These are phyloP conservation scores for Cudoniella acicularis DNA, from an alignment of 495 filamentous ascomycete genomes.

Conservation along the genomic window DNA sequence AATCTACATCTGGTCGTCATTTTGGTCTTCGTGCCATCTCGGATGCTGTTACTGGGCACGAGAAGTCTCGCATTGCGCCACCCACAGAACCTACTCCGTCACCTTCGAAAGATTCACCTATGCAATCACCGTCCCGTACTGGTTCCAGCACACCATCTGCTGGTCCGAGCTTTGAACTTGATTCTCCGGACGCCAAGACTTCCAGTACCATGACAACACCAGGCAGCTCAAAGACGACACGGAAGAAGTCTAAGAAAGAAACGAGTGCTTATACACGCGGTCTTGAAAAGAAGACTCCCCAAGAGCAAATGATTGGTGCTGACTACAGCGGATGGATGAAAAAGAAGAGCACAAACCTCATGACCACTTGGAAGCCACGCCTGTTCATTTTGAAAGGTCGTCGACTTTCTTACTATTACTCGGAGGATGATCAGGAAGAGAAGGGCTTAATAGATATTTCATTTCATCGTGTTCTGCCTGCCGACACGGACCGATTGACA, in stretches of 20 bases:
- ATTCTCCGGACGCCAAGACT: slow-evolving; percentile 65
- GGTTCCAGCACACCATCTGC: slow-evolving; percentile 84
- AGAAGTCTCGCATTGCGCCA: slow-evolving; percentile 50
- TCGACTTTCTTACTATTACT: slow-evolving; percentile 94
- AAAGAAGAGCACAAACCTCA: slow-evolving; percentile 91
- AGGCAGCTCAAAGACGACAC: slow-evolving; percentile 14
- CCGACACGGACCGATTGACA: slow-evolving; percentile 88
- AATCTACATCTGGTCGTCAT: slow-evolving; percentile 45
- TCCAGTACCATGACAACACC: slow-evolving; percentile 42
- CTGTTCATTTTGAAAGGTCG: slow-evolving; percentile 90
- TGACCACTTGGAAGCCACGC: slow-evolving; percentile 95
- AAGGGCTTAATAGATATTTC: slow-evolving; percentile 97
- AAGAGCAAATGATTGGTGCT: slow-evolving; percentile 78
- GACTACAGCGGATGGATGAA: slow-evolving; percentile 99
- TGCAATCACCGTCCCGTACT: slow-evolving; percentile 67
- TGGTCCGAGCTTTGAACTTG: slow-evolving; percentile 75
- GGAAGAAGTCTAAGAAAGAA: slow-evolving; percentile 77
- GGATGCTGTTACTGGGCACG: slow-evolving; percentile 65
- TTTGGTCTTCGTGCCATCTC: slow-evolving; percentile 73
- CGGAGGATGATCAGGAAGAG: slow-evolving; percentile 85
- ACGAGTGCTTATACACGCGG: slow-evolving; percentile 92
- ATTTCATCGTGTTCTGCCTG: slow-evolving; percentile 89
- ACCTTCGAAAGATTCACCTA: slow-evolving; percentile 59
- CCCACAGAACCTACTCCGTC: slow-evolving; percentile 43
- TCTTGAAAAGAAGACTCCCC: slow-evolving; percentile 74